A percentile compares a stretch with the other conserved stretches of the same genome.
Conservation (phyloP, 2,329 filamentous ascomycete species). For the Rhinocladiella mackenziei region DNA sequence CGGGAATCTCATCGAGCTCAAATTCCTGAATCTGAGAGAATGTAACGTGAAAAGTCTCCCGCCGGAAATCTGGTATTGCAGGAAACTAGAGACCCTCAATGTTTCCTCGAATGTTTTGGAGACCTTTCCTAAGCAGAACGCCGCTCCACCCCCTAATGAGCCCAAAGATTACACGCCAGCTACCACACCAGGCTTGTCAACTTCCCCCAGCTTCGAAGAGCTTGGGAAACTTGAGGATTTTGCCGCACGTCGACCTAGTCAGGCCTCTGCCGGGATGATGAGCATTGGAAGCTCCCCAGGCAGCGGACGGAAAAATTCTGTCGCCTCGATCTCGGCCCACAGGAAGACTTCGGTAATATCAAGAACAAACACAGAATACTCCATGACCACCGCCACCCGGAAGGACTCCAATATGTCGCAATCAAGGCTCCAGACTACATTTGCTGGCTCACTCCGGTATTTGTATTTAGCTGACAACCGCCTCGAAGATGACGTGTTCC, state of each 20-base stretch:
- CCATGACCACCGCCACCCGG: slow-evolving; percentile 56
- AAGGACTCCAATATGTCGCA: slow-evolving; percentile 89
- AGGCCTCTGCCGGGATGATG: slow-evolving; percentile 70
- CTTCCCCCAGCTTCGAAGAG: slow-evolving; percentile 73
- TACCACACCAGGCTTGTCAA: slow-evolving; percentile 49
- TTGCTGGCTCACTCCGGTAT: slow-evolving; percentile 78
- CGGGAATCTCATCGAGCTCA: slow-evolving; percentile 78
- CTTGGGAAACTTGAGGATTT: slow-evolving; percentile 62
- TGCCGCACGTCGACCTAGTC: slow-evolving; percentile 70
- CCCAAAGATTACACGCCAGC: slow-evolving; percentile 43
- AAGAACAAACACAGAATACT: slow-evolving; percentile 56
- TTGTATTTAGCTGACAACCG: slow-evolving; percentile 90
- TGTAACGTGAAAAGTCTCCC: slow-evolving; percentile 90
- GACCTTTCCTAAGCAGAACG: slow-evolving; percentile 76
- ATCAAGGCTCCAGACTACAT: slow-evolving; percentile 70
- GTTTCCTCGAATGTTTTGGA: slow-evolving; percentile 92
- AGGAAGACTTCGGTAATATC: slow-evolving; percentile 82
- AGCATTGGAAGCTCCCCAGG: slow-evolving; percentile 72
- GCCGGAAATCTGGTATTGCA: slow-evolving; percentile 93
- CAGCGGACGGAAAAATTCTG: slow-evolving; percentile 69
- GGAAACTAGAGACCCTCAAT: slow-evolving; percentile 84
- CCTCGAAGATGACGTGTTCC: slow-evolving; percentile 90
- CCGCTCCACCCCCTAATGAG: slow-evolving; percentile 63
- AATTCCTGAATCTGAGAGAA: slow-evolving; percentile 80
- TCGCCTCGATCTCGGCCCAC: slow-evolving; percentile 75